Conservation (phyloP, 192 early-diverging fungal species). For the Coemansia nantahalensis region DNA sequence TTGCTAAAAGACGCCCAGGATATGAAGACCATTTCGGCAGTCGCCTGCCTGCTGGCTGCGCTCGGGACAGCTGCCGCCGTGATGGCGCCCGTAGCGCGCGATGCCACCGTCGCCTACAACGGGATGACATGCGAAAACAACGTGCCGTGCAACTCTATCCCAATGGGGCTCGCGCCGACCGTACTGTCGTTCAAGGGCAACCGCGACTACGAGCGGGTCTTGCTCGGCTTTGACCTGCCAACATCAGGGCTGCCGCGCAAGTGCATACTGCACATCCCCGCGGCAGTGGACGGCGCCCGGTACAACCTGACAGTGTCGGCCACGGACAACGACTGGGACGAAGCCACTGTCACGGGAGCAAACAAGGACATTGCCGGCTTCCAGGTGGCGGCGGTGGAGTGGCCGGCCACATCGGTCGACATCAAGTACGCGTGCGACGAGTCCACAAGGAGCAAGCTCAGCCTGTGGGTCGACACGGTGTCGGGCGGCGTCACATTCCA, state of each 20-base stretch:
- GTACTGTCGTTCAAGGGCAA: conserved; percentile 40
- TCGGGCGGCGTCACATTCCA: conserved; percentile 24
- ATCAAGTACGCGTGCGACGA: too few relatives aligned
- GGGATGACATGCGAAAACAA: conserved; percentile 33
- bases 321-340: conserved; percentile 45
- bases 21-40: conserved; percentile 4
- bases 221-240: conserved; percentile 50
- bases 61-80: conserved; percentile 5
- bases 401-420: too few relatives aligned
- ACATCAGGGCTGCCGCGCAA: conserved; percentile 4
- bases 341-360: conserved; percentile 32
- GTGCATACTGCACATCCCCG: conserved; percentile 30
- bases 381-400: too few relatives aligned
- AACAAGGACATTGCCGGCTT: conserved; percentile 33
- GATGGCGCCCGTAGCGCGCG: conserved; percentile 19
- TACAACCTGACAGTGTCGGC: conserved; percentile 19
- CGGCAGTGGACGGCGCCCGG: conserved; percentile 10
- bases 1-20: too few relatives aligned
- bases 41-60: conserved; percentile 2
- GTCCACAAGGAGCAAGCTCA: too few relatives aligned
- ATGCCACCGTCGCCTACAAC: conserved; percentile 31
- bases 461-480: too few relatives aligned
- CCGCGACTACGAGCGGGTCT: conserved; percentile 44
- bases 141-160: conserved; percentile 27
- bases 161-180: conserved; percentile 16